Evolutionary conservation across 2,329 filamentous ascomycete genomes (phyloP).

Genomic region (Aspergillus novofumigatus): DNA sequence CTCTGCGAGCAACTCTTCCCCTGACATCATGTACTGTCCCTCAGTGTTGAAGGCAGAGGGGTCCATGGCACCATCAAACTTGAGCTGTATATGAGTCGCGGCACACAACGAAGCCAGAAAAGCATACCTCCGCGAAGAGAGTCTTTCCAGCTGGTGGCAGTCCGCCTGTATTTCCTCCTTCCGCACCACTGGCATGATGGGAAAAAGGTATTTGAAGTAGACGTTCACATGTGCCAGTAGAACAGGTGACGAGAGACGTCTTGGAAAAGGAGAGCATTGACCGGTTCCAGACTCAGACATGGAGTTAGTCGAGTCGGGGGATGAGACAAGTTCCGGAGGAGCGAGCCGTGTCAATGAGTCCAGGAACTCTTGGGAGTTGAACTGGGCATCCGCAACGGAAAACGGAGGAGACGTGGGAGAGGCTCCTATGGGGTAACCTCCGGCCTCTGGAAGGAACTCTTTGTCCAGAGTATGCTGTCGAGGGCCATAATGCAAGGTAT

Average conservation of each 20-base stretch:
- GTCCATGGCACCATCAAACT: conserved; percentile 31
- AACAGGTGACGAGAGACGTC: conserved; percentile 30
- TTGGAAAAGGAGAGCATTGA: conserved; percentile 12
- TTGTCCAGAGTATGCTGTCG: conserved; percentile 16
- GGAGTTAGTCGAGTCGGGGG: conserved; percentile 31
- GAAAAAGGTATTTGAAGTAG: conserved; percentile 41
- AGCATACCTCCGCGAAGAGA: conserved; percentile 36
- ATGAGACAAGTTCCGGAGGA: conserved; percentile 30
- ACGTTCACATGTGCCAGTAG: conserved; percentile 38
- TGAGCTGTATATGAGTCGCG: conserved; percentile 44
- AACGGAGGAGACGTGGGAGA: conserved; percentile 26
- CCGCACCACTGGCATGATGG: conserved; percentile 42
- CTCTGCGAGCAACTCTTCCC: conserved; percentile 65
- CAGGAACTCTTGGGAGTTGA: conserved; percentile 18
- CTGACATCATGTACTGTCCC: conserved; percentile 57
- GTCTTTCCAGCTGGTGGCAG: conserved; percentile 52
- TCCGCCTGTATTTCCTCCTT: conserved; percentile 32
- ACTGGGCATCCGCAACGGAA: conserved; percentile 21
- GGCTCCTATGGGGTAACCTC: conserved; percentile 16
- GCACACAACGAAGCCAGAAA: conserved; percentile 41
- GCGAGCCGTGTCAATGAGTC: conserved; percentile 28
- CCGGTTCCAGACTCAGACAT: conserved; percentile 24
- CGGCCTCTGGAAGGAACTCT: conserved; percentile 16
- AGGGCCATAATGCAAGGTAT: conserved; percentile 10
- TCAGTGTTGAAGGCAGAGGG: conserved; percentile 45